Conservation (phyloP, 1,284 basidiomycete species). For the Fomitopsis betulina region DNA sequence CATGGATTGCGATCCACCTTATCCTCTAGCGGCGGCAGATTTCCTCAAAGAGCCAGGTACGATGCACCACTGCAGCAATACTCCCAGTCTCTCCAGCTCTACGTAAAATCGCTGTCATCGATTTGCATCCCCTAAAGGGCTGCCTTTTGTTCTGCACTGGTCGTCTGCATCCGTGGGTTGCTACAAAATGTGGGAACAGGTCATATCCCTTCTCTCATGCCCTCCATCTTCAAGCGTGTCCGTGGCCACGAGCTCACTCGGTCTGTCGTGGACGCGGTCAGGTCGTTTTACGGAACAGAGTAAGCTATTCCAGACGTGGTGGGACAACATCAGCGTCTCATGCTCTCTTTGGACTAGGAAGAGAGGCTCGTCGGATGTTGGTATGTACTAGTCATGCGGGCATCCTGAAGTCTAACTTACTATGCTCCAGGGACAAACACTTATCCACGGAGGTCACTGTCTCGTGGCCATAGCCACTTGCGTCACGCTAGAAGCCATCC, state of each 20-base stretch:
- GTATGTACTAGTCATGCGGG: background rate
- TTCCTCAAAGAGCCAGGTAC: background rate
- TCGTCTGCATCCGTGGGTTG: background rate
- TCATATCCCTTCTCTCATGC: slow-evolving; percentile 18
- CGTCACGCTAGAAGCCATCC: slow-evolving; percentile 29
- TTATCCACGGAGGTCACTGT: background rate
- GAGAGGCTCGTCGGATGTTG: background rate
- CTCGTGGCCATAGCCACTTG: background rate
- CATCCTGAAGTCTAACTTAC: background rate
- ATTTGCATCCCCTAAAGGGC: slow-evolving; percentile 1
- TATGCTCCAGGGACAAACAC: background rate
- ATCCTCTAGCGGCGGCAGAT: background rate
- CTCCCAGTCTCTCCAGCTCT: background rate
- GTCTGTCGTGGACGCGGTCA: slow-evolving; percentile 31
- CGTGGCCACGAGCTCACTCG: slow-evolving; percentile 30
- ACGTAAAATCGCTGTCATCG: background rate
- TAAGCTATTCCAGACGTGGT: slow-evolving; percentile 11
- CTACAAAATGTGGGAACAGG: slow-evolving; percentile 1
- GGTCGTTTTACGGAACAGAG: slow-evolving; percentile 27
- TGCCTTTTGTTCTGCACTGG: background rate
- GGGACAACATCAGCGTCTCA: background rate
- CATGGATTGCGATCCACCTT: background rate
- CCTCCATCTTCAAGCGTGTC: slow-evolving; percentile 33
- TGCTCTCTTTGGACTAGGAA: background rate
- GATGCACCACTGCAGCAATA: background rate